These are phyloP conservation scores for Chenopodium berlandieri DNA, from an alignment of 148 eudicot species.

Conservation along the genomic window DNA sequence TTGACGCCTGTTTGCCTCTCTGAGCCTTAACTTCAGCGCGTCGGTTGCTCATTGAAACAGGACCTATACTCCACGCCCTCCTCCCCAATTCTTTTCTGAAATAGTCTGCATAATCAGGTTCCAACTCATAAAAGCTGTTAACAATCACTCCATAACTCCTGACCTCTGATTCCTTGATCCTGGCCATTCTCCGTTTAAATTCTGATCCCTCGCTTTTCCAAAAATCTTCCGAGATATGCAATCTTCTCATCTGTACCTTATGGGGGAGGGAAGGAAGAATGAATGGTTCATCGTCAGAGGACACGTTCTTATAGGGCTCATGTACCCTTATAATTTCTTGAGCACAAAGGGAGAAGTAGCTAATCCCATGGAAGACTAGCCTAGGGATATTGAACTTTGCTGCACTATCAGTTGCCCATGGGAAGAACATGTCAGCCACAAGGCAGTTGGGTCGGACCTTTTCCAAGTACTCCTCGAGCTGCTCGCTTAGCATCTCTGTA, in stretches of 20 bases:
- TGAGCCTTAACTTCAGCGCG: constrained; percentile 10
- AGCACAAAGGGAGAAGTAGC: constrained; percentile 28
- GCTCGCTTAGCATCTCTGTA: constrained; percentile 24
- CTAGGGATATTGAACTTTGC: constrained; percentile 34
- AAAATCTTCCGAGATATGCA: constrained; percentile 9
- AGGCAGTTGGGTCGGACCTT: constrained; percentile 28
- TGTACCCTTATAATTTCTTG: constrained; percentile 7
- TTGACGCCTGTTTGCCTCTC: constrained; percentile 8
- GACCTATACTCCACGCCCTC: constrained; percentile 22
- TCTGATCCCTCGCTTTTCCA: background rate
- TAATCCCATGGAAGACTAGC: constrained; percentile 32
- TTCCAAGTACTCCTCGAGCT: constrained; percentile 37
- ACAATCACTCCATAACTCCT: constrained; percentile 30
- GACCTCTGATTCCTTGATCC: constrained; percentile 11
- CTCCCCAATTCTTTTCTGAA: constrained; percentile 20
- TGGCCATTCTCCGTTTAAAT: background rate
- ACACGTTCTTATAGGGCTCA: constrained; percentile 25
- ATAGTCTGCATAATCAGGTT: constrained; percentile 30
- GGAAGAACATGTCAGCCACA: constrained; percentile 31
- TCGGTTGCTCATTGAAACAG: constrained; percentile 17
- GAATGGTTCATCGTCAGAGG: constrained; percentile 21
- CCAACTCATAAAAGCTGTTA: constrained; percentile 39
- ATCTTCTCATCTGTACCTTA: constrained; percentile 16
- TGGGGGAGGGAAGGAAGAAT: constrained; percentile 27
- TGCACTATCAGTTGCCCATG: constrained; percentile 36